Evolutionary conservation across 2,329 filamentous ascomycete species (phyloP), one percentile per base, ranked within the genome.

Genomic region (Paecilomyces sp.): DNA sequence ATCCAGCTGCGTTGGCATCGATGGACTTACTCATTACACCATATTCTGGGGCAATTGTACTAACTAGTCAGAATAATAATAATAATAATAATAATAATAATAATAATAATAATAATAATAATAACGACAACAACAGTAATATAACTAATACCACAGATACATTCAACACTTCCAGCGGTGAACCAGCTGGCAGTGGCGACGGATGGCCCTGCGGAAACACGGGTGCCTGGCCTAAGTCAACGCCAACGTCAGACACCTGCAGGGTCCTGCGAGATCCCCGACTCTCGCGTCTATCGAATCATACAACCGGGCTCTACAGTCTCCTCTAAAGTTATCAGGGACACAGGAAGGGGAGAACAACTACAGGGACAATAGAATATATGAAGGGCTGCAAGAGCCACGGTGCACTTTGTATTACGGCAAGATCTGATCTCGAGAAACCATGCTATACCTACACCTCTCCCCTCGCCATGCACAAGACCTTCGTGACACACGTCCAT

Each of bases 381-480:
- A 47, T 47, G 22, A 53, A 7, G 12, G 51, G n/a, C 15, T 51
- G 15, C 13, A 9, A 30, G 22, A 25, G 22, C 61, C 65, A 62
- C 63, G 62, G 58, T 62, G 62, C 58, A 55, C 57, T 62, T 64
- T 66, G 58, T 58, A 60, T 57, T 64, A 65, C 56, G 62, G 61
- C 53, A 47, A 60, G 58, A 60, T 62, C 60, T 57, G 54, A 47
- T 47, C 15, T 60, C 63, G 62, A 55, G 64, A 60, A 64, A 65
- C 68, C 65, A 68, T 70, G 65, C 67, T 73, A 72, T 67, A 71
- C 64, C 66, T 61, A 60, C 64, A 62, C 59, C 60, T 59, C 64
- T 62, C 63, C 63, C 62, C 66, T 65, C 61, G 64, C 62, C 66
- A 65, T 64, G 58, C 56, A 55, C 60, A 62, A 57, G 31, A 58